Evolutionary conservation across 2,329 filamentous ascomycete genomes (phyloP).

Genomic region (Botrytis paeoniae): DNA sequence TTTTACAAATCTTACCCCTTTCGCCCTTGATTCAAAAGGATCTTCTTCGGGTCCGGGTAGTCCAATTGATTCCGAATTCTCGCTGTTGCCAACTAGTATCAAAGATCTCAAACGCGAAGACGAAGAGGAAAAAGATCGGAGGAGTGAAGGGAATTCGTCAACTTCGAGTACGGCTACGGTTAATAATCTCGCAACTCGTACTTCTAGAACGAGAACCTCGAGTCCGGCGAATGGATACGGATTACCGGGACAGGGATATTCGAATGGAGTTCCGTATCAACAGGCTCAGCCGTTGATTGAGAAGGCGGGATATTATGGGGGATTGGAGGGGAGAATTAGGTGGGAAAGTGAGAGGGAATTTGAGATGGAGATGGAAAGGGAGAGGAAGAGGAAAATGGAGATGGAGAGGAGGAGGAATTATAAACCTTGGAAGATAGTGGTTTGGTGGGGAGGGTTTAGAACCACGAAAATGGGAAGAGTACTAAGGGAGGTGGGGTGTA

Average conservation of each 20-base stretch:
- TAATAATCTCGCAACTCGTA: conserved; percentile 27
- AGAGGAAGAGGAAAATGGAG: conserved; percentile 8
- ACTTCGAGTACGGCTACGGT: conserved; percentile 32
- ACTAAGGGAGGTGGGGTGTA: conserved; percentile 58
- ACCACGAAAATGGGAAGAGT: conserved; percentile 48
- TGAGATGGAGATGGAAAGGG: conserved; percentile 14
- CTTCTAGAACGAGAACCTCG: conserved; percentile 31
- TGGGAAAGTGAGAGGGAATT: conserved; percentile 15
- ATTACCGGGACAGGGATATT: conserved; percentile 20
- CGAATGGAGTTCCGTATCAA: conserved; percentile 13
- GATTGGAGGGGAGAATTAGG: conserved; percentile 17
- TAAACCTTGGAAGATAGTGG: conserved; percentile 2
- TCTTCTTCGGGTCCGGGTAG: conserved; percentile 17
- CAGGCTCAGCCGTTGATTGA: conserved; percentile 12
- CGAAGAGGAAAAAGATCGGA: conserved; percentile 20
- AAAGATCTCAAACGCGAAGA: conserved; percentile 27
- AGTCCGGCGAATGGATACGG: conserved; percentile 36
- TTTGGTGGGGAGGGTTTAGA: conserved; percentile 24
- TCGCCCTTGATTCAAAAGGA: conserved; percentile 21
- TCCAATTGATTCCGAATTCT: neutral
- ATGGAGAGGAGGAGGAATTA: conserved; percentile 10
- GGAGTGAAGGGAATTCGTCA: conserved; percentile 31
- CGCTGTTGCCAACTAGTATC: conserved; percentile 30
- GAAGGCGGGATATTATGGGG: conserved; percentile 22
- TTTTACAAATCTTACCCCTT: conserved; percentile 45